Evolutionary conservation across 2,329 filamentous ascomycete species (phyloP).

Genomic region (Elsinoe arachidis): DNA sequence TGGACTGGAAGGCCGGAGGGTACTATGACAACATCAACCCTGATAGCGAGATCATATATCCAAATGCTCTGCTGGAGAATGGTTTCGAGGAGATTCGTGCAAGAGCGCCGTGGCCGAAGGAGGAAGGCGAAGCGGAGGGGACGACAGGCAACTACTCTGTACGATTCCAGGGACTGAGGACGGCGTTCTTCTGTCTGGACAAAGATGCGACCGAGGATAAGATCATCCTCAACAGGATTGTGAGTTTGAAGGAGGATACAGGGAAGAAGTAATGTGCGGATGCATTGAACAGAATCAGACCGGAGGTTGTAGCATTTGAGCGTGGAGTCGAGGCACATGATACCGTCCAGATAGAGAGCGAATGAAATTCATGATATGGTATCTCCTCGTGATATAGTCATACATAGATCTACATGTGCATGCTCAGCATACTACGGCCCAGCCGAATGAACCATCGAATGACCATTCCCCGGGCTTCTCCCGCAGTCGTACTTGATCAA

Average conservation of each 20-base stretch:
- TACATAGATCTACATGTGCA: neutral
- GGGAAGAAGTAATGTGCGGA: constrained; percentile 45
- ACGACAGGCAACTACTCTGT: constrained; percentile 57
- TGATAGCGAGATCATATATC: constrained; percentile 71
- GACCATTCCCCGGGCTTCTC: constrained; percentile 30
- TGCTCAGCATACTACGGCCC: constrained; percentile 10
- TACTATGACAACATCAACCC: constrained; percentile 81
- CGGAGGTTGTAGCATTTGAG: neutral
- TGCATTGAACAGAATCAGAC: neutral
- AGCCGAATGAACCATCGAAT: constrained; percentile 42
- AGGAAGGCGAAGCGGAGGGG: constrained; percentile 58
- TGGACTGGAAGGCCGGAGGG: constrained; percentile 59
- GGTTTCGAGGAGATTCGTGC: constrained; percentile 70
- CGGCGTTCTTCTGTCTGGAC: constrained; percentile 82
- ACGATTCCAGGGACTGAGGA: constrained; percentile 83
- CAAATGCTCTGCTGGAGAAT: constrained; percentile 68
- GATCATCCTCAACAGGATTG: constrained; percentile 82
- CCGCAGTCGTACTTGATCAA: constrained; percentile 34
- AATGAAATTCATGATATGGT: constrained; percentile 11
- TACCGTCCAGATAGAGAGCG: neutral
- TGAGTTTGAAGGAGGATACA: constrained; percentile 81
- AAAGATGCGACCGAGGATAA: constrained; percentile 61
- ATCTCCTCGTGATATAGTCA: constrained; percentile 1
- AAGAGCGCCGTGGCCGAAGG: constrained; percentile 73
- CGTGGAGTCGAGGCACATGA: neutral